Evolutionary conservation across 2,329 filamentous ascomycete genomes (phyloP), one percentile per base, ranked within the genome.

Genomic region (Aspergillus spinulosporus): DNA sequence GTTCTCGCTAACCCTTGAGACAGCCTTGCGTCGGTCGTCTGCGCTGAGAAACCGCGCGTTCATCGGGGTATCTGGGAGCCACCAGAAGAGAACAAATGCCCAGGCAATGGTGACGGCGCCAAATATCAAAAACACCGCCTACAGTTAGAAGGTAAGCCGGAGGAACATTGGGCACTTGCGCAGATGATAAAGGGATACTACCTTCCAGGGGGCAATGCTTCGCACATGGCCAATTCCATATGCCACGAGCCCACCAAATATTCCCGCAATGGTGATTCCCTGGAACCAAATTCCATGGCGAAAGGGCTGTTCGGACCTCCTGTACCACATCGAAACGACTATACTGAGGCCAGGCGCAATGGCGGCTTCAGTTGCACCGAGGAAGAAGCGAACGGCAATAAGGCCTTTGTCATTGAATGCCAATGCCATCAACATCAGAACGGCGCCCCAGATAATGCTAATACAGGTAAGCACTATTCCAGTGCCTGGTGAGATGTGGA

Each of bases 311-410:
- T 72, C 69, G 7, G 64, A 60, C 7, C 61, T 62, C 8, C 60
- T 63, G 43, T 71, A 72, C 66, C 67, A 72, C 31, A 68, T 59
- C 1, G 66, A 64, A n/a, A 68, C 71, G 40, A 67, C 74, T 57
- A 73, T 58, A 55, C 67, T 65, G 49, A 76, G 73, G 0, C 67
- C 67, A 1, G 73, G 72, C 6, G 69, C 67, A 5, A 73, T 60
- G 29, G 66, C 69, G 3, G 69, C 71, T 59, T 79, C 76, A 26
- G 76, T 72, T 2, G 69, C 69, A 5, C 76, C 76, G n/a, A 78
- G 72, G 56, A 79, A 69, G 53, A 78, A 76, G 3, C 77, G 68
- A 29, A 72, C 68, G 1, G 71, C 66, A 65, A 78, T 74, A 3
- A 78, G 63, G 3, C 68, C 73, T 5, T 59, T 63, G 57, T 72